These are phyloP conservation scores for Suillus placidus DNA, from an alignment of 768 basidiomycete species.

Conservation along the genomic window DNA sequence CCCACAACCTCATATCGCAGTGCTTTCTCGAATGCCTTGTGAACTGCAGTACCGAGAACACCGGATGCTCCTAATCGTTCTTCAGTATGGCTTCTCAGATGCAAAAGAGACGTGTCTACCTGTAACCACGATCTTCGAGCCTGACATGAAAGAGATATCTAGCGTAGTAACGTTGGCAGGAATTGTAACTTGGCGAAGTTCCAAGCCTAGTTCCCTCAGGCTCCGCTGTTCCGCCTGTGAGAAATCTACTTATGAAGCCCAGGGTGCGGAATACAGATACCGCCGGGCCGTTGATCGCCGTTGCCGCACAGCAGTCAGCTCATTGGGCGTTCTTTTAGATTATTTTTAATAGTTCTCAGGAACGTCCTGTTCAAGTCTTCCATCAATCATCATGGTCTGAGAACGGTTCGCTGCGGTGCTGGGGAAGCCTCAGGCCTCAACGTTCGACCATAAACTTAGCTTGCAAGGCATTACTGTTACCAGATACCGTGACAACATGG, in stretches of 20 bases:
- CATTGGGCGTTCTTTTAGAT: background rate
- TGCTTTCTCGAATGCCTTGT: slow-evolving; percentile 57
- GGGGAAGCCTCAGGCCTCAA: background rate
- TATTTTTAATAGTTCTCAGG: background rate
- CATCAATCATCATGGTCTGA: background rate
- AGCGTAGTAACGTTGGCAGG: background rate
- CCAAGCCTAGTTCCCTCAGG: background rate
- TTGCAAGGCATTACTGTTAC: too few species aligned
- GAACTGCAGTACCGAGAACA: slow-evolving; percentile 82
- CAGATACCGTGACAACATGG: background rate
- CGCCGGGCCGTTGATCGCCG: background rate
- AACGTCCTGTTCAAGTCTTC: background rate
- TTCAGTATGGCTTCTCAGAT: slow-evolving; percentile 1
- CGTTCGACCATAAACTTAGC: background rate
- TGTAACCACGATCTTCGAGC: slow-evolving; percentile 57
- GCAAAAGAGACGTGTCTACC: slow-evolving; percentile 36
- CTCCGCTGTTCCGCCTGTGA: background rate
- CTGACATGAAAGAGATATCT: slow-evolving; percentile 1
- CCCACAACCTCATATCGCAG: slow-evolving; percentile 53
- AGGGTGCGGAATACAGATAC: background rate
- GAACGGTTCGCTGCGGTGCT: background rate
- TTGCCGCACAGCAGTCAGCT: background rate
- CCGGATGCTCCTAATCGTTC: slow-evolving; percentile 79
- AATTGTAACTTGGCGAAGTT: background rate
- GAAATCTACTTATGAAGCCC: background rate